Conservation (phyloP, 179 eudicot species). For the Beta corolliflora region DNA sequence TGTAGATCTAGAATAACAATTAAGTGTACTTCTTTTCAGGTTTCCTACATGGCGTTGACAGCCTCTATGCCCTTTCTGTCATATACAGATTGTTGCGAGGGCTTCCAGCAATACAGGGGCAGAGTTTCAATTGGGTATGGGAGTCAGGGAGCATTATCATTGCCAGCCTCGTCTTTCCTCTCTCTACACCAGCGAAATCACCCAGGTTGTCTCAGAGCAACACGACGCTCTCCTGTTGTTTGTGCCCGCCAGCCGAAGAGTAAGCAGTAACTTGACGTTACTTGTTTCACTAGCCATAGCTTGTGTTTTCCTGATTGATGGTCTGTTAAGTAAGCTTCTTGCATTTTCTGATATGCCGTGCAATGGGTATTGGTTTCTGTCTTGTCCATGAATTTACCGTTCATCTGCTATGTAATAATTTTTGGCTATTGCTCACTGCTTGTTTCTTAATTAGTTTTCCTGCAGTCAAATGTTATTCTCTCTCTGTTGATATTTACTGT, state of each 20-base stretch:
- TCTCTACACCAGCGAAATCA: conserved; percentile 23
- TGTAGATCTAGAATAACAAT: not conserved
- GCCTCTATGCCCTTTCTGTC: conserved; percentile 22
- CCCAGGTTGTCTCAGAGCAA: conserved; percentile 25
- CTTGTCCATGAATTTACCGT: not conserved
- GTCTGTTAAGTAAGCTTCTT: not conserved
- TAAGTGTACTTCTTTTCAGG: not conserved
- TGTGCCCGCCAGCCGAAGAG: conserved; percentile 30
- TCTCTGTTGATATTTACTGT: not conserved
- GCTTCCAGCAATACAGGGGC: conserved; percentile 22
- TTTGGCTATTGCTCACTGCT: not conserved
- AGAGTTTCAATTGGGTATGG: conserved; percentile 6
- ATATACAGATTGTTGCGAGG: conserved; percentile 13
- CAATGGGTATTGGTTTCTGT: not conserved
- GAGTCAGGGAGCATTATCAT: conserved; percentile 4
- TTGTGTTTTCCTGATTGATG: not conserved
- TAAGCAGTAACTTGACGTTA: conserved; percentile 27
- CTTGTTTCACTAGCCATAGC: conserved; percentile 8
- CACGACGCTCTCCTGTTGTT: conserved; percentile 22
- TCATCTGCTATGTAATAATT: no score
- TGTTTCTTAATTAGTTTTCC: not conserved
- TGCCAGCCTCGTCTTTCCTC: conserved; percentile 18
- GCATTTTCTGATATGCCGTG: not conserved
- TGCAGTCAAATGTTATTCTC: not conserved
- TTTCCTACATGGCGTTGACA: conserved; percentile 29